Base-by-base conservation (phyloP, 2,329 filamentous ascomycete genomes). In the Aspergillus udagawae region DNA sequence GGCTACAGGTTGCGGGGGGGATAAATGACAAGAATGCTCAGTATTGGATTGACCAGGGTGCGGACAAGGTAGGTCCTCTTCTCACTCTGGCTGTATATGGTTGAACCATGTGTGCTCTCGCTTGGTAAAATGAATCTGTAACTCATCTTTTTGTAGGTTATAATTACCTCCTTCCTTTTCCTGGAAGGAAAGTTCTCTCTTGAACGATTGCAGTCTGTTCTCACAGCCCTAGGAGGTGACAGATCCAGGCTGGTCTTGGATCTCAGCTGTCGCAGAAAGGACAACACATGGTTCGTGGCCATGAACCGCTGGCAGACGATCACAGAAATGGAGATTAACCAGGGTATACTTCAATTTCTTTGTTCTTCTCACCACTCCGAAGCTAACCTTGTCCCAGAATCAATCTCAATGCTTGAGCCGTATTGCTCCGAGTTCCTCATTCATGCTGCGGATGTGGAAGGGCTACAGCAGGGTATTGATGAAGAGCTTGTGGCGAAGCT, bases 221-320 rank as follows among this genome's bases (percentile, higher is more conserved):
- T 97, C 1, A 73, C 80, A 25, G 84, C 87, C 1, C 82, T 99
- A 4, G 88, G 81, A 27, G 86, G 87, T 53, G 88, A 96, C 71
- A 91, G 82, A 71, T 78, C 80, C 51, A 94, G 90, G 75, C 85
- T 99, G 51, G 93, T 99, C 64, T 92, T 99, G 71, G 94, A 99
- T 71, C 83, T 99, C 25, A 96, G 92, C 75, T 99, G 94, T 72
- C 86, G 94, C 52, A 82, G 87, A 57, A 87, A 86, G 59, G 89
- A 82, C 41, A 80, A 87, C 55, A 87, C 80, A 42, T 99, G 94
- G 94, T 92, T 90, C 68, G 94, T 99, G n/a, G 93, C 94, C 55
- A 99, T 96, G 88, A 91, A 99, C 75, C 96, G 96, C 74, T 99
- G 94, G 94, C 94, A 97, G 80, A 96, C 91, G 1, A 88, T 97